These are phyloP conservation scores for Spergularia marina DNA, from an alignment of 148 eudicot genomes.

Conservation along the genomic window DNA sequence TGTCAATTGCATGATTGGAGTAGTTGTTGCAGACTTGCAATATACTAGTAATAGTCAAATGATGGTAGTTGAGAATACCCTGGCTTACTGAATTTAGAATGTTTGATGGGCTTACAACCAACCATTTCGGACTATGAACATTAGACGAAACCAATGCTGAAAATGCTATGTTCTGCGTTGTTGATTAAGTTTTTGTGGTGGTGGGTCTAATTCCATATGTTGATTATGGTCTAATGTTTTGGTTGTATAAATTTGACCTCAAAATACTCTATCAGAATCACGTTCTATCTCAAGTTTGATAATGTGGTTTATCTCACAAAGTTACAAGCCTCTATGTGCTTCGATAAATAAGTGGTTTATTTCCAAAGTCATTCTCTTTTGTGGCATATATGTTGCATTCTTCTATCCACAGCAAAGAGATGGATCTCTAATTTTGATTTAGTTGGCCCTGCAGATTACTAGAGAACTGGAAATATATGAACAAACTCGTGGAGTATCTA, in stretches of 20 bases:
- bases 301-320: neutral
- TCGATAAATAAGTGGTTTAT: no score
- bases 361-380: no score
- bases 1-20: slow-evolving; percentile 22
- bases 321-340: neutral
- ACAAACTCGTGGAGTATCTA: slow-evolving; percentile 23
- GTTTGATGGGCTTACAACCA: neutral
- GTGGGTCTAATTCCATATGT: neutral
- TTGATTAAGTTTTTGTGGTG: neutral
- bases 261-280: no score
- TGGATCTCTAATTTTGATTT: neutral
- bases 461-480: slow-evolving; percentile 31
- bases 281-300: no score
- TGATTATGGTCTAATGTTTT: slow-evolving; percentile 7
- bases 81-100: neutral
- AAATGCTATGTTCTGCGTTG: neutral
- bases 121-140: slow-evolving; percentile 8
- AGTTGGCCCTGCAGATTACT: slow-evolving; percentile 35
- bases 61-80: slow-evolving; percentile 23
- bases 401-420: neutral
- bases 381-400: neutral
- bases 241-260: neutral
- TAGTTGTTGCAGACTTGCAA: slow-evolving; percentile 21
- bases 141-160: neutral
- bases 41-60: slow-evolving; percentile 2